phyloP scores from a whole-genome alignment of 2,329 filamentous ascomycete species.

The Monilinia fructicola region DNA sequence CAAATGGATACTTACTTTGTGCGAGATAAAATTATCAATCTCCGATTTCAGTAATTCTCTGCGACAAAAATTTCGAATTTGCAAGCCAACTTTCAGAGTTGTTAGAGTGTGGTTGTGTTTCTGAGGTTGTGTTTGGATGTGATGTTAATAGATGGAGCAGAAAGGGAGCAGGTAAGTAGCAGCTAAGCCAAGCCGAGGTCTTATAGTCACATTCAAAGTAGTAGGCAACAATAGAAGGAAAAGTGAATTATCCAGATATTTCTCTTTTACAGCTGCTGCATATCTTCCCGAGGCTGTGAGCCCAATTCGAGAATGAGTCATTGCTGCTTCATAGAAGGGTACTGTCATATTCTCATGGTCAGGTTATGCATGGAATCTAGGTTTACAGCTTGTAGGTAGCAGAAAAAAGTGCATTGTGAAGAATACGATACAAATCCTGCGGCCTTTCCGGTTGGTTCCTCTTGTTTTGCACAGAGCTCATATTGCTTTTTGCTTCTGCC shows the following conservation, averaged over 20 bases:
- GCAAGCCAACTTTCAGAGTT: background rate
- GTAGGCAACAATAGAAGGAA: background rate
- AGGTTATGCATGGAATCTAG: background rate
- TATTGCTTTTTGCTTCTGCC: background rate
- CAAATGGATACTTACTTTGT: background rate
- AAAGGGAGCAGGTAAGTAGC: background rate
- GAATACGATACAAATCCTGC: background rate
- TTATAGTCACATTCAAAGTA: background rate
- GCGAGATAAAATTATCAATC: background rate
- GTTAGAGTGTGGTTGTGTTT: background rate
- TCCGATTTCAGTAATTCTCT: background rate
- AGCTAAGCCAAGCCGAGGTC: background rate
- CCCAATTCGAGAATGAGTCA: background rate
- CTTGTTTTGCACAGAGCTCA: slow-evolving; percentile 1
- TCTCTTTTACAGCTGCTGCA: background rate
- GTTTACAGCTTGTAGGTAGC: background rate
- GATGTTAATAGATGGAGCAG: background rate
- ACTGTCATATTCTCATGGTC: background rate
- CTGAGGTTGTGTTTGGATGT: background rate
- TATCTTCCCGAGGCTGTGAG: background rate
- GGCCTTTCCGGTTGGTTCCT: background rate
- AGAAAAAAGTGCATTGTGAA: background rate
- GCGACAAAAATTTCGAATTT: background rate
- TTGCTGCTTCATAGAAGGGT: background rate
- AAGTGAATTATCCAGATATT: slow-evolving; percentile 6